These are phyloP conservation scores for Colletotrichum sp. DNA, from an alignment of 2,329 filamentous ascomycete genomes.

Conservation along the genomic window DNA sequence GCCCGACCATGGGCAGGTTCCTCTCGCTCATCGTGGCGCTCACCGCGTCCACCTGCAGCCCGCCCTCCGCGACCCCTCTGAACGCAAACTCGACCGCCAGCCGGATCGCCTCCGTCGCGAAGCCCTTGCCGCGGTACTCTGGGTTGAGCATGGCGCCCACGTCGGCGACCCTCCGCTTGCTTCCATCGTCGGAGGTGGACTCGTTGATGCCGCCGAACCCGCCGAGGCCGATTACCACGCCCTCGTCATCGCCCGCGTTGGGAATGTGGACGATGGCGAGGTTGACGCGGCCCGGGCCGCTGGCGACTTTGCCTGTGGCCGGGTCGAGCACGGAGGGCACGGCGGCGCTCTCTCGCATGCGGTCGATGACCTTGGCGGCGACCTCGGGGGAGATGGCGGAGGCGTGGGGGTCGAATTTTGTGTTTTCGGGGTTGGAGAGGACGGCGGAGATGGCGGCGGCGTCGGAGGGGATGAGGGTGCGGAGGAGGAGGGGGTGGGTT, in stretches of 20 bases:
- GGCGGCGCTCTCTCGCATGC: conserved; percentile 28
- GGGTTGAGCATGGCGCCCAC: conserved; percentile 31
- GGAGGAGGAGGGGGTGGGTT: conserved; percentile 28
- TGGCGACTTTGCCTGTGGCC: conserved; percentile 9
- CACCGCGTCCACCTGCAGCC: conserved; percentile 31
- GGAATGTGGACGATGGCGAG: conserved; percentile 24
- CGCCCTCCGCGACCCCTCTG: conserved; percentile 22
- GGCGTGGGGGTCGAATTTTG: conserved; percentile 19
- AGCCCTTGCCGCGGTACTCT: conserved; percentile 26
- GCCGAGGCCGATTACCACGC: conserved; percentile 28
- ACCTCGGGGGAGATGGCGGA: conserved; percentile 15
- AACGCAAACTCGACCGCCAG: conserved; percentile 32
- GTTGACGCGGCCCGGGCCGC: conserved; percentile 30
- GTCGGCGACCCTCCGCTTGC: conserved; percentile 26
- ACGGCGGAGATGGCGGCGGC: conserved; percentile 27
- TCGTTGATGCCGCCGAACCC: conserved; percentile 33
- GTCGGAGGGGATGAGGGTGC: conserved; percentile 26
- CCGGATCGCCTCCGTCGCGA: conserved; percentile 29
- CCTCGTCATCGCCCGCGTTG: neutral
- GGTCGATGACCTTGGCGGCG: conserved; percentile 23
- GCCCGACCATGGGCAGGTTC: conserved; percentile 27
- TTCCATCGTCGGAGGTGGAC: conserved; percentile 12
- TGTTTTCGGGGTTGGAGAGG: conserved; percentile 25
- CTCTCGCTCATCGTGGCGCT: conserved; percentile 27
- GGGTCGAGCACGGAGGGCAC: conserved; percentile 25